Conservation (phyloP, 129 eudicot genomes). For the Arctium minus region DNA sequence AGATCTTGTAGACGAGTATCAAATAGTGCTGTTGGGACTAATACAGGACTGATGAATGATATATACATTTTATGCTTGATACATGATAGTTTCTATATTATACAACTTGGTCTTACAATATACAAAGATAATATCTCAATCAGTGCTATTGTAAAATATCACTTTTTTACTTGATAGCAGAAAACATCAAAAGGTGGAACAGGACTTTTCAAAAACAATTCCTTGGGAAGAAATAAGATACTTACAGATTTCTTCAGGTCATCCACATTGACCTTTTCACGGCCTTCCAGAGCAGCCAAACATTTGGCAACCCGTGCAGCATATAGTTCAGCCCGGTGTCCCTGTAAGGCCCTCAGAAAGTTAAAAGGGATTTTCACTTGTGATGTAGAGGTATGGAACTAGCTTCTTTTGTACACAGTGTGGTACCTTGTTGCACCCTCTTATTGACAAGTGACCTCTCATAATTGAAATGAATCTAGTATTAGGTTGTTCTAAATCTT, state of each 20-base stretch:
- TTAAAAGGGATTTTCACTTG: background rate
- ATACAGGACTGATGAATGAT: background rate
- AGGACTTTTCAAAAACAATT: background rate
- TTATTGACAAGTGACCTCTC: background rate
- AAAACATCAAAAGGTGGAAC: background rate
- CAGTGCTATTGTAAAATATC: background rate
- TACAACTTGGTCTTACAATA: background rate
- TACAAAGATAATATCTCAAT: background rate
- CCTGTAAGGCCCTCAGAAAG: conserved; percentile 46
- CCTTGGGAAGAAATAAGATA: conserved; percentile 4
- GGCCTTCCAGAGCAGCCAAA: conserved; percentile 97
- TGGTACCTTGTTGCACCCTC: background rate
- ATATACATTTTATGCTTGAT: background rate
- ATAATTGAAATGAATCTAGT: background rate
- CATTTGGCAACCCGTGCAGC: conserved; percentile 98
- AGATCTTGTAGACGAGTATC: background rate
- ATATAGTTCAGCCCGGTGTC: conserved; percentile 96
- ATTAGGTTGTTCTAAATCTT: background rate
- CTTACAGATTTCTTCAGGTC: conserved; percentile 99
- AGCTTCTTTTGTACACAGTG: background rate
- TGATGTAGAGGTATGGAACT: background rate
- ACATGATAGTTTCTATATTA: background rate
- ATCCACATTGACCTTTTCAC: conserved; percentile 88
- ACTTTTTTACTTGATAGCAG: background rate
- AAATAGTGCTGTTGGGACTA: background rate